These are phyloP conservation scores for Saccharomycopsis hybrid DNA, from an alignment of 1,139 yeast genomes.

Conservation along the genomic window DNA sequence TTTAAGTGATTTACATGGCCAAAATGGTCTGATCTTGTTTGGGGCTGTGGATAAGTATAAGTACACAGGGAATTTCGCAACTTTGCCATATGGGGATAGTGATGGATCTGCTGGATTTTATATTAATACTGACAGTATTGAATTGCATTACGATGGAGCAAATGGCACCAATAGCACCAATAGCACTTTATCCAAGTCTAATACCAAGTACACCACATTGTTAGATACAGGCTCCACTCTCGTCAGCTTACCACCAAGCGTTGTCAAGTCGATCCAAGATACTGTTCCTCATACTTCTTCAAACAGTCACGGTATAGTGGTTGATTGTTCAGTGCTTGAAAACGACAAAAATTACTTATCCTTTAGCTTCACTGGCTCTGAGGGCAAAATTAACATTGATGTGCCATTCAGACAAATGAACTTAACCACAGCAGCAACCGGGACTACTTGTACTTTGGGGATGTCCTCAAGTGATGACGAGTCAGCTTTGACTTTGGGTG, in stretches of 20 bases:
- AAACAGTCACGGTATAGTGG: slow-evolving; percentile 9
- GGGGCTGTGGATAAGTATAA: slow-evolving; percentile 19
- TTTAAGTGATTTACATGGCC: not conserved
- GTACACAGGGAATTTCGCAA: slow-evolving; percentile 8
- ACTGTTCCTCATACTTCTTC: slow-evolving; percentile 7
- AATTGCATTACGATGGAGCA: slow-evolving; percentile 4
- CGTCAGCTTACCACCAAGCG: slow-evolving; percentile 5
- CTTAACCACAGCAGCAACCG: slow-evolving; percentile 5
- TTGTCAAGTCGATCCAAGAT: slow-evolving; percentile 1
- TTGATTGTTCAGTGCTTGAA: slow-evolving; percentile 14
- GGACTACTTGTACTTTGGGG: slow-evolving; percentile 14
- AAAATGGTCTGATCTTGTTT: slow-evolving; percentile 14
- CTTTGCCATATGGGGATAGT: slow-evolving; percentile 4
- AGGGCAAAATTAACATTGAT: slow-evolving; percentile 7
- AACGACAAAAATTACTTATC: slow-evolving; percentile 15
- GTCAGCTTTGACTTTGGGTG: slow-evolving; percentile 34
- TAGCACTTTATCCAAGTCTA: too few species aligned
- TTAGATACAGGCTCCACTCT: slow-evolving; percentile 20
- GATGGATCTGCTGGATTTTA: slow-evolving; percentile 14
- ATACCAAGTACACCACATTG: slow-evolving; percentile 2
- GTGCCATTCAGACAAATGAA: slow-evolving; percentile 18
- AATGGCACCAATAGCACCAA: too few species aligned
- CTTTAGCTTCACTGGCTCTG: slow-evolving; percentile 5
- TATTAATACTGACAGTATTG: slow-evolving; percentile 5
- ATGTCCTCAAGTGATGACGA: slow-evolving; percentile 3